Conservation (phyloP, 768 basidiomycete species). For the Suillus occidentalis region DNA sequence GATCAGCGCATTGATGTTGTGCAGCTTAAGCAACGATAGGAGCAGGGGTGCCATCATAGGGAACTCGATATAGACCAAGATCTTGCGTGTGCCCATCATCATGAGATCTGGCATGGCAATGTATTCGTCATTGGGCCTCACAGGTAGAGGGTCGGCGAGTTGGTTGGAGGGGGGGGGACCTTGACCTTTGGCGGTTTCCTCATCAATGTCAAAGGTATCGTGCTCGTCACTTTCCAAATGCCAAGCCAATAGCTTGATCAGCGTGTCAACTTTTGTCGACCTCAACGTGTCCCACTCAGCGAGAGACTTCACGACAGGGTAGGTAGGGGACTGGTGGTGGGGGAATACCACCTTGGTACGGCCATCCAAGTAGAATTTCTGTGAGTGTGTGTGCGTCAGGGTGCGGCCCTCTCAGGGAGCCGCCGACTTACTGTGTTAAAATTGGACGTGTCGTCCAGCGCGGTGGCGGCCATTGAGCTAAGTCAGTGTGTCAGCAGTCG, state of each 20-base stretch:
- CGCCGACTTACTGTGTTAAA: not conserved
- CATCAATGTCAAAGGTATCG: not conserved
- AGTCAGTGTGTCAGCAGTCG: not conserved
- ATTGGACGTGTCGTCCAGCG: not conserved
- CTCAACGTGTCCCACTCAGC: not conserved
- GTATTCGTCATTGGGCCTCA: not conserved
- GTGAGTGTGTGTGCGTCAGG: accelerated
- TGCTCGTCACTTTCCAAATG: not conserved
- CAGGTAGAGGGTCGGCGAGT: not conserved
- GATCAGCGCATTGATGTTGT: not conserved
- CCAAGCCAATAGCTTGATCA: not conserved
- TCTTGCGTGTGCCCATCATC: not conserved
- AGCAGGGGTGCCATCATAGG: not conserved
- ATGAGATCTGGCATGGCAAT: not conserved
- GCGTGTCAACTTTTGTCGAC: not conserved
- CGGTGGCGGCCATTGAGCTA: not conserved
- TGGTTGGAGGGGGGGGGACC: no score
- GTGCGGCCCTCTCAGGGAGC: not conserved
- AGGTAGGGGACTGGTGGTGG: not conserved
- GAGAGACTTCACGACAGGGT: not conserved
- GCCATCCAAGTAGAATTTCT: not conserved
- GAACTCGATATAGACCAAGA: not conserved
- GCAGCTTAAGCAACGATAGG: not conserved
- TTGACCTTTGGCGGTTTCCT: not conserved
- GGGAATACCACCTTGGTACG: not conserved